Conservation (phyloP, 83 land plant genomes). For the Isoetes engelmannii region DNA sequence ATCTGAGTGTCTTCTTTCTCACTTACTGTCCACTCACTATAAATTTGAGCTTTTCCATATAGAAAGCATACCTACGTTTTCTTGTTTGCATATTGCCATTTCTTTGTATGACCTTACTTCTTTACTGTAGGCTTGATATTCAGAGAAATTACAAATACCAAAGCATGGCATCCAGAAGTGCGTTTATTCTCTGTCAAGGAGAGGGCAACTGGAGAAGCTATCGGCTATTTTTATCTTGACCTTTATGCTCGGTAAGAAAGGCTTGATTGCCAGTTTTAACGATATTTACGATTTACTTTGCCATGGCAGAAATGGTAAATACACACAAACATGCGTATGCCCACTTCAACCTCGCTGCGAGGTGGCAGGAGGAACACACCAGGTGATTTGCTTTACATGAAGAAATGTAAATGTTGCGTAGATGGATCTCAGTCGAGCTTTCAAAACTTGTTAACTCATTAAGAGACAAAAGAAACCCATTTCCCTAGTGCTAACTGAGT, state of each 20-base stretch:
- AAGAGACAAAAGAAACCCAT: too few relatives aligned
- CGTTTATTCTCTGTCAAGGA: conserved; percentile 55
- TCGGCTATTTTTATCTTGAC: conserved; percentile 86
- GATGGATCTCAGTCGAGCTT: too few relatives aligned
- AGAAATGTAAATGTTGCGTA: too few relatives aligned
- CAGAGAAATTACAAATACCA: conserved; percentile 45
- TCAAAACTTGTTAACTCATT: too few relatives aligned
- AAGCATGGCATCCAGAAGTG: conserved; percentile 81
- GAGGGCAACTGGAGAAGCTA: conserved; percentile 43
- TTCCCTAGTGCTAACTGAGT: too few relatives aligned
- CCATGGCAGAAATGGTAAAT: conserved; percentile 74
- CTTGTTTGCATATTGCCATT: neutral
- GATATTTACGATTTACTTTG: conserved; percentile 7
- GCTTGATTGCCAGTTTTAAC: neutral
- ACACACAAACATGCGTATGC: conserved; percentile 72
- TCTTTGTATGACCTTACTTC: neutral
- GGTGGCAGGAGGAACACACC: conserved; percentile 37
- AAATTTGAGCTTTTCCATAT: too few relatives aligned
- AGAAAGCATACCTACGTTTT: too few relatives aligned
- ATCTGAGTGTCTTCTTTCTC: too few relatives aligned
- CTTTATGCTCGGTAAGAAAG: conserved; percentile 50
- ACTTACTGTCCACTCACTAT: too few relatives aligned
- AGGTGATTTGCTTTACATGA: conserved; percentile 35
- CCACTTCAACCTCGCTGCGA: conserved; percentile 72
- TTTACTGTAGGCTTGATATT: conserved; percentile 59